phyloP scores from a whole-genome alignment of 1,284 basidiomycete genomes.

The Chiua sp. region DNA sequence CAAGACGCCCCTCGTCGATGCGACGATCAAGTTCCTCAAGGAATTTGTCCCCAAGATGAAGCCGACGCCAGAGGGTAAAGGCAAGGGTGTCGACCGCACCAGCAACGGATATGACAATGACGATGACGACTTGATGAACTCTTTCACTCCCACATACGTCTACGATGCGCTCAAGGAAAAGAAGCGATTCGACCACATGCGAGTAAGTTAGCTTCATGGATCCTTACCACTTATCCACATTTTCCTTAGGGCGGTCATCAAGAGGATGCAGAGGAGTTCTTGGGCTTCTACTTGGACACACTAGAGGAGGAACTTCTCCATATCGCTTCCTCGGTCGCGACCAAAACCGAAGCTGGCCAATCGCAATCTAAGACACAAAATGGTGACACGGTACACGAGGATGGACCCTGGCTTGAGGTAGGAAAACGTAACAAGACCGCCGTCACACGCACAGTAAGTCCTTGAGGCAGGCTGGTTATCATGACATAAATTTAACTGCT shows the following conservation, averaged over 20 bases:
- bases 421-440: constrained; percentile 88
- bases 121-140: constrained; percentile 52
- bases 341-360: constrained; percentile 25
- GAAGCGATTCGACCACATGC: constrained; percentile 93
- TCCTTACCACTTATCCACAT: not conserved
- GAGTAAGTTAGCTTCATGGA: constrained; percentile 54
- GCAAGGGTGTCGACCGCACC: constrained; percentile 37
- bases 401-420: constrained; percentile 88
- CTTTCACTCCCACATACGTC: constrained; percentile 89
- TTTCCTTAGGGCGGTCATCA: constrained; percentile 82
- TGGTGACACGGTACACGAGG: constrained; percentile 43
- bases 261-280: constrained; percentile 98
- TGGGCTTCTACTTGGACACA: constrained; percentile 97
- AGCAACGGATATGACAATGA: constrained; percentile 32
- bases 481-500: not conserved
- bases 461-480: not conserved
- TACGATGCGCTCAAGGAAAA: constrained; percentile 97
- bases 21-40: constrained; percentile 81
- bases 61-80: constrained; percentile 34
- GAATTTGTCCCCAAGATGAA: constrained; percentile 63
- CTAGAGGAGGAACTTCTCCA: constrained; percentile 91
- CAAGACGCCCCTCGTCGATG: constrained; percentile 82
- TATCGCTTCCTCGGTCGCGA: constrained; percentile 57
- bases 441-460: constrained; percentile 79
- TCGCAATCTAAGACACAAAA: constrained; percentile 15